Evolutionary conservation across 192 early-diverging fungal species (phyloP), one percentile per base, ranked within the genome.

Genomic region (Umbelopsis isabellina): DNA sequence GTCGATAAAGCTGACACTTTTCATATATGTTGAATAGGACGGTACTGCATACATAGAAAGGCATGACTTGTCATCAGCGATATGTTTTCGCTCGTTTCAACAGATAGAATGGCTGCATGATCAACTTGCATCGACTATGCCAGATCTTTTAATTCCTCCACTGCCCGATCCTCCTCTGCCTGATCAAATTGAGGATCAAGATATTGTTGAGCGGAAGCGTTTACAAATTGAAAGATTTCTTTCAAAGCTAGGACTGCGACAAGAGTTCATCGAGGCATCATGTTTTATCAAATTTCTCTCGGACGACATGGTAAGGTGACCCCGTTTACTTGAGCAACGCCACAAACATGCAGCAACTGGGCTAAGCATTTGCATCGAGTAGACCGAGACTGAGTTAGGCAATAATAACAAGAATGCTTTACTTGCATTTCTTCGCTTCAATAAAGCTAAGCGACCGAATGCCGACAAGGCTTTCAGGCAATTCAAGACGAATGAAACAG

Each of bases 131-230:
- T 55, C 48, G 11, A 58, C 67, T 0, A 76, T 80, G 49, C 52
- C 72, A 23, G 78, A 79, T 64, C 73, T 80, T 18, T 75, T 80
- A 13, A 68, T 85, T 22, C 82, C 84, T 46, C 76, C 84, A 3
- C 51, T 85, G 7, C 84, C 84, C 4, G 84, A 85, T 27, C 66
- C 82, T 23, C 58, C 81, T 12, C 74, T 74, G 25, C 46, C 73
- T n/a, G 69, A 67, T 21, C 70, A 67, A n/a, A 82, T 79, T 22
- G 84, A 85, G 30, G 84, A 85, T 48, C 82, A 83, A 69, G 84
- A 83, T 73, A 79, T 83, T 16, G 84, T 85, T 4, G 84, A 85
- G 61, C 75, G 81, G n/a, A 85, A 85, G 50, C 70, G 84, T 6
- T 25, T 83, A 12, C 84, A 85, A 35, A 72, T 83, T 46, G 78